Percentiles rank a stretch among this genome's conserved stretches.
Evolutionary conservation across 164 flowering plant genomes (phyloP).

Genomic region (Vitis cinerea): DNA sequence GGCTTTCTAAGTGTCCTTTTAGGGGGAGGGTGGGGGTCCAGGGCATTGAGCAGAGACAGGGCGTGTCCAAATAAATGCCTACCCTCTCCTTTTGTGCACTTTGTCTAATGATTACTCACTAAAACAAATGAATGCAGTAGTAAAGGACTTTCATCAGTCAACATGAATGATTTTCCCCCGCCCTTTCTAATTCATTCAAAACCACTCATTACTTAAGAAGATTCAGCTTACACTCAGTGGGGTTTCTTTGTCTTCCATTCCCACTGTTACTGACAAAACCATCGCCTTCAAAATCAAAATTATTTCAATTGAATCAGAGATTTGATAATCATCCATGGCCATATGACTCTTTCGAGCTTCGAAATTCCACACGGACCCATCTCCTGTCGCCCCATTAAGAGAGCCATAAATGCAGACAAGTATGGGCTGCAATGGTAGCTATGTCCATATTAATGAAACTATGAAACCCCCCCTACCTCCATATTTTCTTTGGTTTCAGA

Average conservation of each 20-base stretch:
- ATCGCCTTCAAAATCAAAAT: neutral
- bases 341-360: neutral
- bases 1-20: too few relatives aligned
- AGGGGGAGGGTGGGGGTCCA: neutral
- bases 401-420: constrained; percentile 9
- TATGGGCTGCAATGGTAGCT: neutral
- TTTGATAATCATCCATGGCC: neutral
- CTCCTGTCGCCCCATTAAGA: constrained; percentile 4
- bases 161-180: constrained; percentile 1
- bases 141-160: constrained; percentile 1
- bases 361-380: too few relatives aligned
- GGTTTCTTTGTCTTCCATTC: constrained; percentile 1
- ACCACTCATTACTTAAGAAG: constrained; percentile 10
- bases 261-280: constrained; percentile 8
- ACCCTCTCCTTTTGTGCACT: constrained; percentile 15
- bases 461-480: neutral
- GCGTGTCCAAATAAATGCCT: constrained; percentile 1
- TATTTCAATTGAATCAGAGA: neutral
- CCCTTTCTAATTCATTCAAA: constrained; percentile 1
- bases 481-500: neutral
- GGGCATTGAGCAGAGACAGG: neutral
- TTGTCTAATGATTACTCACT: constrained; percentile 26
- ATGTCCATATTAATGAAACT: constrained; percentile 9
- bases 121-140: constrained; percentile 10
- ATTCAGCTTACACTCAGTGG: constrained; percentile 5